phyloP scores from a whole-genome alignment of 257 asterid species.

The Cruciata laevipes region DNA sequence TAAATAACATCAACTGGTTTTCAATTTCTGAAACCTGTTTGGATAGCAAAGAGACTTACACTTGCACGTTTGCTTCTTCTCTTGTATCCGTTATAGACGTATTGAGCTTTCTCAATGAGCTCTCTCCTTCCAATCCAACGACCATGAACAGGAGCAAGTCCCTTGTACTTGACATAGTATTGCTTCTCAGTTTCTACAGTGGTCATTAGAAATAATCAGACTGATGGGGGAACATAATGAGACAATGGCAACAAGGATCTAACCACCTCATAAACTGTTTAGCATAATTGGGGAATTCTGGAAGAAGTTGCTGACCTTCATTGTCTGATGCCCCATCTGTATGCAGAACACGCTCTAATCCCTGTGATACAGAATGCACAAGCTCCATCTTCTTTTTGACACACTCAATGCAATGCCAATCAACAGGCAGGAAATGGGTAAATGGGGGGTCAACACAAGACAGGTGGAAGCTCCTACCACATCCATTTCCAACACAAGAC shows the following conservation, averaged over 20 bases:
- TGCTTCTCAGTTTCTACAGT: constrained; percentile 13
- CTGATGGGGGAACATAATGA: neutral
- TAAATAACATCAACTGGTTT: neutral
- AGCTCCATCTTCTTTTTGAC: constrained; percentile 22
- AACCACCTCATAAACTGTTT: neutral
- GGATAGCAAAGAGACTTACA: neutral
- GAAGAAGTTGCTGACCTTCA: constrained; percentile 19
- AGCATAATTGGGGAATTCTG: neutral
- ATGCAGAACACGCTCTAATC: constrained; percentile 27
- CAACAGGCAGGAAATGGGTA: constrained; percentile 21
- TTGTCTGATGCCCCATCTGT: constrained; percentile 9
- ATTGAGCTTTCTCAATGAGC: constrained; percentile 13
- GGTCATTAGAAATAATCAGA: constrained; percentile 11
- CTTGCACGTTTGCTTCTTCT: constrained; percentile 11
- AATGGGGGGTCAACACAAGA: constrained; percentile 26
- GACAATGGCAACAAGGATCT: constrained; percentile 3
- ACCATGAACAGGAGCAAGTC: constrained; percentile 30
- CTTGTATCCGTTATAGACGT: constrained; percentile 9
- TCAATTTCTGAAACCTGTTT: neutral
- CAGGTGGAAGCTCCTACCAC: constrained; percentile 30
- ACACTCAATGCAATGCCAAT: constrained; percentile 30
- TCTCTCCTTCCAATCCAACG: constrained; percentile 23
- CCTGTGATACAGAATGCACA: constrained; percentile 28
- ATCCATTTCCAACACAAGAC: constrained; percentile 28
- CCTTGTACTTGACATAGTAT: constrained; percentile 31